Percentiles rank a stretch among this genome's conserved stretches.
Conservation (phyloP, 495 filamentous ascomycete genomes). For the Mytilinidion resinicola region DNA sequence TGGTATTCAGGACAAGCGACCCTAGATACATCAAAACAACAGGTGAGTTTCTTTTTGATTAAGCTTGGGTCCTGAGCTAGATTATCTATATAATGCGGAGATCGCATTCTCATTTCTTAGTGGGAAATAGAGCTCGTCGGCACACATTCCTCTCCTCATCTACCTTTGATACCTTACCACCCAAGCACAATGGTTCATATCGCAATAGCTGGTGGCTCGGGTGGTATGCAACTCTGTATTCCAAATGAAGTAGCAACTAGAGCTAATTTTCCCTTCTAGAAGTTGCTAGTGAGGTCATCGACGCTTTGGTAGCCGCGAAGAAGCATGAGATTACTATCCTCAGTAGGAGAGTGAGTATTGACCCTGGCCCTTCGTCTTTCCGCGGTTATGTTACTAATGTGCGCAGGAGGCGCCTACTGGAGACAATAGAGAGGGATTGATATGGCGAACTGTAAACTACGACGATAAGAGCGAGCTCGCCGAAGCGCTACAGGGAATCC, state of each 20-base stretch:
- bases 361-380: not conserved
- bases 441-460: slow-evolving; percentile 14
- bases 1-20: too few species aligned
- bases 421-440: slow-evolving; percentile 22
- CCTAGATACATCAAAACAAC: too few species aligned
- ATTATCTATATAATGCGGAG: too few species aligned
- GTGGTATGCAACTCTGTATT: slow-evolving; percentile 36
- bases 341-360: slow-evolving; percentile 39
- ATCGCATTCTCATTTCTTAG: too few species aligned
- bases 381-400: not conserved
- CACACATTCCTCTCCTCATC: too few species aligned
- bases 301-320: slow-evolving; percentile 43
- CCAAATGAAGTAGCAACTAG: not conserved
- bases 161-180: too few species aligned
- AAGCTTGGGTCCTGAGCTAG: too few species aligned
- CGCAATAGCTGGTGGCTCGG: slow-evolving; percentile 48
- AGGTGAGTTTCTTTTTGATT: too few species aligned
- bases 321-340: slow-evolving; percentile 50
- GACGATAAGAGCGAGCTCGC: not conserved
- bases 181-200: slow-evolving; percentile 48
- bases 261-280: slow-evolving; percentile 33
- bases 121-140: too few species aligned
- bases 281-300: slow-evolving; percentile 49
- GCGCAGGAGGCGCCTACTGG: slow-evolving; percentile 8
- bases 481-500: not conserved